These are phyloP conservation scores for Bruguiera hainesii DNA, from an alignment of 441 rosid genomes.

Conservation along the genomic window DNA sequence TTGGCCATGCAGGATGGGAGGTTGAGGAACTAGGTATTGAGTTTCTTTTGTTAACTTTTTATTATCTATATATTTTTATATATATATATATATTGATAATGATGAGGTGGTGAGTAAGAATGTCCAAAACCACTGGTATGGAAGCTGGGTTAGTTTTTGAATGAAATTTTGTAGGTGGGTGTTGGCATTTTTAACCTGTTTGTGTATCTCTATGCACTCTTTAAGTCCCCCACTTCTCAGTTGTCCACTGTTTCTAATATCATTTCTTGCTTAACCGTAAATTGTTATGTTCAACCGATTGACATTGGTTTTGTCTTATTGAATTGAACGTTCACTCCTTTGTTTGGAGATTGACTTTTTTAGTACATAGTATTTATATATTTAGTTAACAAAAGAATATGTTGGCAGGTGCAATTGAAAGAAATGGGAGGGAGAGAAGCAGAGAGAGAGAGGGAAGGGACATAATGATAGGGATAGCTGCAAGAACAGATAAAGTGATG, in stretches of 20 bases:
- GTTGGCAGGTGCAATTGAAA: slow-evolving; percentile 49
- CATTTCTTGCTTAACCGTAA: background rate
- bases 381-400: background rate
- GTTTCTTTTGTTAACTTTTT: background rate
- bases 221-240: background rate
- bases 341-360: background rate
- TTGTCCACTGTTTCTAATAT: background rate
- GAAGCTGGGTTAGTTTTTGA: too few relatives aligned
- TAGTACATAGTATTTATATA: background rate
- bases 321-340: background rate
- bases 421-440: slow-evolving; percentile 67
- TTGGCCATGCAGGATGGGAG: slow-evolving; percentile 98
- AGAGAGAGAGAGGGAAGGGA: slow-evolving; percentile 56
- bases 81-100: too few relatives aligned
- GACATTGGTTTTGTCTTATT: background rate
- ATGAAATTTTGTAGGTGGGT: background rate
- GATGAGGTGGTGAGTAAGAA: background rate
- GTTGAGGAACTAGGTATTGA: slow-evolving; percentile 81
- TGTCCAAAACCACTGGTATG: too few relatives aligned
- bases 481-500: slow-evolving; percentile 47
- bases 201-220: background rate
- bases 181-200: background rate
- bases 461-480: slow-evolving; percentile 39
- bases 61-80: background rate
- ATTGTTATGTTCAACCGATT: background rate